phyloP scores from a whole-genome alignment of 2,329 filamentous ascomycete genomes.

The Talaromyces pinophilus region DNA sequence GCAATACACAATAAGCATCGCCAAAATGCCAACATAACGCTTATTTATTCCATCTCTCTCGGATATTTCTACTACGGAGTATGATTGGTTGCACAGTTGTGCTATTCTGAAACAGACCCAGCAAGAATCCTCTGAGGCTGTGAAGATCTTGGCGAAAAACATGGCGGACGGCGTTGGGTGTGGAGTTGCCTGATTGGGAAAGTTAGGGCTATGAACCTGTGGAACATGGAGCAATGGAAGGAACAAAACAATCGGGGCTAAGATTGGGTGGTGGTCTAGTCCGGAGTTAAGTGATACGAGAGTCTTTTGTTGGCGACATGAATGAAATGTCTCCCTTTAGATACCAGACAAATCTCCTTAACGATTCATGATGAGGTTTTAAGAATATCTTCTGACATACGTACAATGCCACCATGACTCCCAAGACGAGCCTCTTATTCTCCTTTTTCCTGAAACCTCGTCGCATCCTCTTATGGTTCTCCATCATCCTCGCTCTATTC shows the following conservation, averaged over 20 bases:
- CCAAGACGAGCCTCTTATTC: too few relatives aligned
- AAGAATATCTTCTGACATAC: not conserved
- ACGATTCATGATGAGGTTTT: not conserved
- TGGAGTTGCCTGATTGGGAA: not conserved
- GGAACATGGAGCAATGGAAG: not conserved
- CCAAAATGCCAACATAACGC: too few relatives aligned
- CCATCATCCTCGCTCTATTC: constrained; percentile 3
- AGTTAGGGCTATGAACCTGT: not conserved
- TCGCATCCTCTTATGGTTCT: not conserved
- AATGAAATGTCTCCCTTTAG: not conserved
- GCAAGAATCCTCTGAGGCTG: not conserved
- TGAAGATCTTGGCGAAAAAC: not conserved
- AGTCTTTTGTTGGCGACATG: not conserved
- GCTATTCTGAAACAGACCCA: too few relatives aligned
- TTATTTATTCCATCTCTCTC: too few relatives aligned
- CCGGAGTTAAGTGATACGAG: too few relatives aligned
- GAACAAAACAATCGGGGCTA: too few relatives aligned
- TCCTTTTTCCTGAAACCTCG: not conserved
- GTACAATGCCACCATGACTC: not conserved
- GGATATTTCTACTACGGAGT: too few relatives aligned
- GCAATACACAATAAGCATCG: too few relatives aligned
- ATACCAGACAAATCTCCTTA: not conserved
- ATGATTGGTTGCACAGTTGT: too few relatives aligned
- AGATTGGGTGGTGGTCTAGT: too few relatives aligned
- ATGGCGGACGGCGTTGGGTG: too few relatives aligned